A percentile compares a stretch with the other conserved stretches of the same genome.
Evolutionary conservation across 2,329 filamentous ascomycete genomes (phyloP).

Genomic region (Leptoxyphium fumago): DNA sequence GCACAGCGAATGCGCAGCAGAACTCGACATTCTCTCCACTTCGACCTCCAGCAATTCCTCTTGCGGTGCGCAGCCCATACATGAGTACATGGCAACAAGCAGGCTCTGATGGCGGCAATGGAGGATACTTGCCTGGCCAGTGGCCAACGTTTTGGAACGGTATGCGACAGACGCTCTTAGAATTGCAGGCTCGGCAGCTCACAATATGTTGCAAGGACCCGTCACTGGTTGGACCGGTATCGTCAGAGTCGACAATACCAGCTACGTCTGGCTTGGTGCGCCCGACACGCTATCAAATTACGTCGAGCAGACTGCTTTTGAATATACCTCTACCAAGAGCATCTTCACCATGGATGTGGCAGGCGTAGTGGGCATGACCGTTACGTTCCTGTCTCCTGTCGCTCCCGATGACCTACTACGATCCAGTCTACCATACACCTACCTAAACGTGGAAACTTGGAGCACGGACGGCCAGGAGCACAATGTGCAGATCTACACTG

Average conservation of each 20-base stretch:
- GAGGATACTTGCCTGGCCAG: conserved; percentile 51
- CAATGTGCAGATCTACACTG: conserved; percentile 55
- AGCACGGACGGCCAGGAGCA: conserved; percentile 50
- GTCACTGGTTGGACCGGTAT: conserved; percentile 53
- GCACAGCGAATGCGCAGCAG: not conserved
- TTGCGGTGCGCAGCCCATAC: conserved; percentile 64
- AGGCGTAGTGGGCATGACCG: conserved; percentile 46
- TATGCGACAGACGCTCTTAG: not conserved
- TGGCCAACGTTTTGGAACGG: conserved; percentile 50
- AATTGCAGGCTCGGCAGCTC: not conserved
- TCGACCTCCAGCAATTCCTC: conserved; percentile 51
- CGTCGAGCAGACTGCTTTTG: conserved; percentile 47
- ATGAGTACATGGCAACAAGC: conserved; percentile 53
- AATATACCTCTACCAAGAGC: conserved; percentile 59
- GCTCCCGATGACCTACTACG: conserved; percentile 50
- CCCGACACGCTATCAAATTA: conserved; percentile 29
- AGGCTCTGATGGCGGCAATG: conserved; percentile 46
- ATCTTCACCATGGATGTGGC: conserved; percentile 53
- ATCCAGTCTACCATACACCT: conserved; percentile 57
- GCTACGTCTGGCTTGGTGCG: conserved; percentile 55
- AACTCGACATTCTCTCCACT: conserved; percentile 47
- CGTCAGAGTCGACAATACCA: conserved; percentile 49
- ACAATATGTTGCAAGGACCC: conserved; percentile 23
- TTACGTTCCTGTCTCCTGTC: conserved; percentile 58
- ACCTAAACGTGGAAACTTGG: conserved; percentile 47